Base-by-base conservation (phyloP, 768 basidiomycete genomes). In the Suillus hirtellus region DNA sequence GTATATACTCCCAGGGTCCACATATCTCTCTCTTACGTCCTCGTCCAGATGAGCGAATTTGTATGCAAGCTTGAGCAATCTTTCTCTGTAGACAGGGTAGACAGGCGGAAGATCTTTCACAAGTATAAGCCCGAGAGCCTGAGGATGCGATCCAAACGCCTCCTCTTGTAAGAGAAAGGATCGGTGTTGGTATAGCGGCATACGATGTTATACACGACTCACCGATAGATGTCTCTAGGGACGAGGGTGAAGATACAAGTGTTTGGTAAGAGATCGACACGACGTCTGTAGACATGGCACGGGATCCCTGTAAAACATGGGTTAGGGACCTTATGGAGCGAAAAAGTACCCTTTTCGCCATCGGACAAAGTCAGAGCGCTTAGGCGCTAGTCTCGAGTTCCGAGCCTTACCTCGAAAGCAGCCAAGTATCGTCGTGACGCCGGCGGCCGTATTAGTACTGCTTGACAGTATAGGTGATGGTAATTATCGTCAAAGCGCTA, bases 101-200 rank as follows among this genome's bases (percentile, higher is more conserved):
- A 77, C 78, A 4, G 73, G 67, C 1, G 96, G 97, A 37, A 99
- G 79, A 77, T 95, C 94, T 67, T 84, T 84, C 66, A 96, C 81
- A 55, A 96, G 75, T 64, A 96, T 82, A 66, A 97, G 89, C 1
- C 95, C 95, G 59, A 96, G 79, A 52, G 87, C 88, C 59, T 86
- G 78, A 9, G 90, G 83, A 63, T 86, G 80, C 12, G 92, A 92
- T 24, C 94, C 95, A 70, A 96, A 96, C 3, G 92, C 95, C 67
- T 85, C 81, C 68, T 89, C 90, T 58, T 92, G 67, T 19, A 55
- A 46, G 46, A 40, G 24, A 47, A 54, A 21, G 21, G 15, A 46
- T 47, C n/a, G 24, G 63, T 50, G 14, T 19, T n/a, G 34, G 17
- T 21, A 56, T 53, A 54, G 49, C 12, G 47, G 6, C 34, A 50